These are phyloP conservation scores for Hericium alpestre DNA, from an alignment of 768 basidiomycete genomes.

Conservation along the genomic window DNA sequence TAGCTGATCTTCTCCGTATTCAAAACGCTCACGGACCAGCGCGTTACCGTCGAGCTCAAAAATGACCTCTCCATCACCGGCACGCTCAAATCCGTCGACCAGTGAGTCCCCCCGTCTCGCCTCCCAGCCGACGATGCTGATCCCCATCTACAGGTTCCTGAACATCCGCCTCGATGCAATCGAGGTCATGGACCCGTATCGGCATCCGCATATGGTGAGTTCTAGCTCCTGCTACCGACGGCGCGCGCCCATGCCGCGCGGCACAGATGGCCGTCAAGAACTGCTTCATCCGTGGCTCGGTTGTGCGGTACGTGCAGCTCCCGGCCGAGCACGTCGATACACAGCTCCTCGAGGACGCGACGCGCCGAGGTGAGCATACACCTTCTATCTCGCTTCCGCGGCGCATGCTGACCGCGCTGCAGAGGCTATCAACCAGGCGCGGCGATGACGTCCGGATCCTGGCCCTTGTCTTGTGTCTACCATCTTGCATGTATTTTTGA, in stretches of 20 bases:
- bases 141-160: constrained; percentile 49
- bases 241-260: background rate
- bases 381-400: background rate
- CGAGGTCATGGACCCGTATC: constrained; percentile 79
- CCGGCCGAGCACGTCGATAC: constrained; percentile 91
- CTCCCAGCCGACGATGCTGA: background rate
- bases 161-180: constrained; percentile 96
- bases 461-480: no score
- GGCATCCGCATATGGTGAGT: constrained; percentile 94
- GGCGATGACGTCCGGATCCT: background rate
- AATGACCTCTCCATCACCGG: constrained; percentile 97
- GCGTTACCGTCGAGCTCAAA: constrained; percentile 95
- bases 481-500: no score
- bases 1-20: constrained; percentile 96
- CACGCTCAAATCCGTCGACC: constrained; percentile 93
- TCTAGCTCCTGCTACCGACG: no score
- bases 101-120: constrained; percentile 41
- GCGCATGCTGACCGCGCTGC: background rate
- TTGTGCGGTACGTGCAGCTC: constrained; percentile 94
- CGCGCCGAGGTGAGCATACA: constrained; percentile 66
- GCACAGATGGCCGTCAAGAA: constrained; percentile 95
- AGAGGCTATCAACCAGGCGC: background rate
- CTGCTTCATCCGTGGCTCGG: constrained; percentile 96
- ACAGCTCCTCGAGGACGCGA: constrained; percentile 91
- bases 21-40: constrained; percentile 97